Evolutionary conservation across 228 moss, liverwort and hornwort species (phyloP).

Genomic region (Sphagnum magellanicum): DNA sequence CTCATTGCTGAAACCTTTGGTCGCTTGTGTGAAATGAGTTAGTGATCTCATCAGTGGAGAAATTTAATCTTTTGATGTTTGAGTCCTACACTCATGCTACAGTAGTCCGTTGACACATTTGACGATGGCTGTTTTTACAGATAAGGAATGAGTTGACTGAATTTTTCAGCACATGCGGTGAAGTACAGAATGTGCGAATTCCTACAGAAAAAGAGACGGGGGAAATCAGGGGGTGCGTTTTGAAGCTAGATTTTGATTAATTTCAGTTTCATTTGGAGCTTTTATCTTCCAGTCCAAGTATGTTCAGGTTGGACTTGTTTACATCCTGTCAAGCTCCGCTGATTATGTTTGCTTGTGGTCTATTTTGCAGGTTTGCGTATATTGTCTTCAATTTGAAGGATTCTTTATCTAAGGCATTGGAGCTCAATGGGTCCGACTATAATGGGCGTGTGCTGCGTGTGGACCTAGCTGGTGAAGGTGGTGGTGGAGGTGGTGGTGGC

Average conservation of each 20-base stretch:
- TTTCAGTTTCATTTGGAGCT: too few species aligned
- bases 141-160: slow-evolving; percentile 73
- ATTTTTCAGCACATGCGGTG: slow-evolving; percentile 63
- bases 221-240: slow-evolving; percentile 76
- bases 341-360: not conserved
- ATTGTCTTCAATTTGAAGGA: slow-evolving; percentile 69
- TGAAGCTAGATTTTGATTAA: too few species aligned
- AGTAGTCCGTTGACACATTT: too few species aligned
- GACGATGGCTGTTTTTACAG: slow-evolving; percentile 13
- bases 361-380: slow-evolving; percentile 65
- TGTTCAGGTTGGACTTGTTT: too few species aligned
- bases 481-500: slow-evolving; percentile 55
- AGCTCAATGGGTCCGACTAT: slow-evolving; percentile 64
- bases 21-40: too few species aligned
- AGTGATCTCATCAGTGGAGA: too few species aligned
- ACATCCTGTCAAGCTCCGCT: too few species aligned
- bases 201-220: slow-evolving; percentile 83
- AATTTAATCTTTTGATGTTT: too few species aligned
- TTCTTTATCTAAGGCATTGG: slow-evolving; percentile 48
- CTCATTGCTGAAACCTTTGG: too few species aligned
- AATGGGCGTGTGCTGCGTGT: slow-evolving; percentile 66
- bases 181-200: slow-evolving; percentile 65
- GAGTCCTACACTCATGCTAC: too few species aligned
- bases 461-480: slow-evolving; percentile 59
- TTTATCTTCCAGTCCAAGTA: too few species aligned